Percentiles rank a stretch among this genome's conserved stretches.
Evolutionary conservation across 202 grass and related monocot genomes (phyloP).

Genomic region (Dendrocalamus latiflorus): DNA sequence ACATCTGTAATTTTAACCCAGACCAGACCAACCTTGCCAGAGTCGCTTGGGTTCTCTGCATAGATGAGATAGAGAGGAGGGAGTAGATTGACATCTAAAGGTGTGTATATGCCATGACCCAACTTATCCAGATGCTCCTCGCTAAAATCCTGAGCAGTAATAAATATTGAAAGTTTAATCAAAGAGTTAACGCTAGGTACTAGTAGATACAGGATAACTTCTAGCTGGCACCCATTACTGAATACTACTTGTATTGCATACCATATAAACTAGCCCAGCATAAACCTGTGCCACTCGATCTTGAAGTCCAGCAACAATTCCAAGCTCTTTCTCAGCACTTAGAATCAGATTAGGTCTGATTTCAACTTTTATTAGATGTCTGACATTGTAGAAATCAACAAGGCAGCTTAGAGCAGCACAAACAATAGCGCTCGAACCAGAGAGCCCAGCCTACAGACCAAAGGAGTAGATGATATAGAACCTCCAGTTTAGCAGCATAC

Average conservation of each 20-base stretch:
- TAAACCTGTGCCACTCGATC: constrained; percentile 80
- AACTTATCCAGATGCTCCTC: constrained; percentile 73
- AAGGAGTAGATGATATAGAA: no score
- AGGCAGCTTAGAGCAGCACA: constrained; percentile 86
- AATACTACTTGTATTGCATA: not conserved
- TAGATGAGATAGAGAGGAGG: constrained; percentile 79
- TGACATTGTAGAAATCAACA: constrained; percentile 68
- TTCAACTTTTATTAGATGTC: constrained; percentile 64
- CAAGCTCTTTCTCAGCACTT: constrained; percentile 67
- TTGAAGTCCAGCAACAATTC: constrained; percentile 84
- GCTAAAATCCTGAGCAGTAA: constrained; percentile 56
- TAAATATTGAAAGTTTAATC: not conserved
- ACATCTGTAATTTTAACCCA: no score
- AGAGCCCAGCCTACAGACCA: constrained; percentile 64
- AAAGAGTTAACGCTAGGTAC: no score
- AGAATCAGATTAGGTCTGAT: constrained; percentile 74
- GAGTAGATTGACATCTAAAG: constrained; percentile 51
- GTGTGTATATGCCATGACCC: constrained; percentile 64
- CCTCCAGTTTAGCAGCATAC: no score
- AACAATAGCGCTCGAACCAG: constrained; percentile 78
- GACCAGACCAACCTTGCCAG: constrained; percentile 59
- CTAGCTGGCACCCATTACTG: no score
- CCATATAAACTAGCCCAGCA: constrained; percentile 83
- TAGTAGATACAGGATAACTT: no score
- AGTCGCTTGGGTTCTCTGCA: constrained; percentile 85